Percentiles rank a stretch among this genome's conserved stretches.
Conservation (phyloP, 2,329 filamentous ascomycete genomes). For the Fusarium setosum region DNA sequence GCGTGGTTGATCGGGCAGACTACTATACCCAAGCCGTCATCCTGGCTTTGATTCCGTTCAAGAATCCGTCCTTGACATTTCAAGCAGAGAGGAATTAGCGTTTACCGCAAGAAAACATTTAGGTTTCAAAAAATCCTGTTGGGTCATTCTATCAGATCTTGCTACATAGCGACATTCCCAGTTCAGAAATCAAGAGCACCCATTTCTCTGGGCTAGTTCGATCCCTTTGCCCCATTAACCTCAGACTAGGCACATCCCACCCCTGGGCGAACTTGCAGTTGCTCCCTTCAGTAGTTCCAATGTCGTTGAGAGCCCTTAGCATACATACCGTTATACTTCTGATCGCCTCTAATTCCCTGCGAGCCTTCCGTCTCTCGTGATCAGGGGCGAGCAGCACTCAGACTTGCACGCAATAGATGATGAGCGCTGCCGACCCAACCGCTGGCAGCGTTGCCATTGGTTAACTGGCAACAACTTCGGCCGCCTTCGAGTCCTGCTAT, state of each 20-base stretch:
- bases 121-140: background rate
- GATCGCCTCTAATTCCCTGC: constrained; percentile 8
- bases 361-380: constrained; percentile 28
- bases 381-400: constrained; percentile 17
- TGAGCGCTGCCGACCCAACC: constrained; percentile 45
- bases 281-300: constrained; percentile 34
- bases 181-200: constrained; percentile 21
- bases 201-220: constrained; percentile 17
- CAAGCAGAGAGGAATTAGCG: background rate
- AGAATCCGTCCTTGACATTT: constrained; percentile 49
- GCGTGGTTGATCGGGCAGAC: constrained; percentile 48
- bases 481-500: too few species aligned
- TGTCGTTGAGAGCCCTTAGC: constrained; percentile 29
- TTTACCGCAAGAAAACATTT: too few species aligned
- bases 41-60: constrained; percentile 55
- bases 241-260: constrained; percentile 40
- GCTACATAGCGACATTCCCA: background rate
- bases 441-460: constrained; percentile 47
- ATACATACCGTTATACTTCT: constrained; percentile 35
- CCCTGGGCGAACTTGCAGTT: constrained; percentile 42
- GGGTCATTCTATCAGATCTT: background rate
- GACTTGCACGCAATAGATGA: constrained; percentile 42
- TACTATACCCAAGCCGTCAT: constrained; percentile 55
- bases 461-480: too few species aligned
- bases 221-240: constrained; percentile 29